phyloP scores from a whole-genome alignment of 2,329 filamentous ascomycete species.

The Dichotomopilus funicola region DNA sequence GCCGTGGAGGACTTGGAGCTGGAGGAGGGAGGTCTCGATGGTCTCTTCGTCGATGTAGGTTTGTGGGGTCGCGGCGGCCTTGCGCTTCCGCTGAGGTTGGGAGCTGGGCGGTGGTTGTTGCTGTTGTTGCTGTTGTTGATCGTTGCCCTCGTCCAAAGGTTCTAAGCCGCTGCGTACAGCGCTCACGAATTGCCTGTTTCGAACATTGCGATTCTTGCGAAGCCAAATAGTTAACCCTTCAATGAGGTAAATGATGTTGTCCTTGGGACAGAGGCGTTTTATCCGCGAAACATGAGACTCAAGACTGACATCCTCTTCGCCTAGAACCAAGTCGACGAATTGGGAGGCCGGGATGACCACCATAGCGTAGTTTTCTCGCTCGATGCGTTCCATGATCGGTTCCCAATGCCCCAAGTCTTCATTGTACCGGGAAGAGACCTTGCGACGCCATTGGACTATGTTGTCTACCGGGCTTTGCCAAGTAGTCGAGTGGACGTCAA shows the following conservation, averaged over 20 bases:
- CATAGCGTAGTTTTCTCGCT: conserved; percentile 55
- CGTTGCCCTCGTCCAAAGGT: conserved; percentile 19
- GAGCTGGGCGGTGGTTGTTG: background rate
- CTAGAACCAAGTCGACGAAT: conserved; percentile 55
- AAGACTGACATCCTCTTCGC: conserved; percentile 43
- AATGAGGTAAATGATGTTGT: conserved; percentile 61
- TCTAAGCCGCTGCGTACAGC: conserved; percentile 49
- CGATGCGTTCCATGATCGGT: conserved; percentile 46
- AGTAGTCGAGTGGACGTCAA: conserved; percentile 41
- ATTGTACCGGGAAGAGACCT: conserved; percentile 57
- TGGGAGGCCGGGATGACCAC: conserved; percentile 57
- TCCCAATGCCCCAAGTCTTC: conserved; percentile 58
- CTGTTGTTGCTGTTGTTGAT: conserved; percentile 7
- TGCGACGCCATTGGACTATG: conserved; percentile 63
- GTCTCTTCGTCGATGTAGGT: conserved; percentile 59
- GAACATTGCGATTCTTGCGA: conserved; percentile 59
- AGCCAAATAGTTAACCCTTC: conserved; percentile 62
- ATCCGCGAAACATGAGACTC: conserved; percentile 53
- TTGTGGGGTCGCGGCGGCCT: conserved; percentile 31
- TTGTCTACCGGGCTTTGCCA: conserved; percentile 43
- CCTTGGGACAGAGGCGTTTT: conserved; percentile 44
- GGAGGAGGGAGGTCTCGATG: conserved; percentile 64
- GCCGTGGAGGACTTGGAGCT: conserved; percentile 61
- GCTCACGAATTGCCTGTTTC: conserved; percentile 62
- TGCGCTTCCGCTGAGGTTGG: conserved; percentile 18